These are phyloP conservation scores for Stylonectria norvegica DNA, from an alignment of 2,329 filamentous ascomycete genomes.

Conservation along the genomic window DNA sequence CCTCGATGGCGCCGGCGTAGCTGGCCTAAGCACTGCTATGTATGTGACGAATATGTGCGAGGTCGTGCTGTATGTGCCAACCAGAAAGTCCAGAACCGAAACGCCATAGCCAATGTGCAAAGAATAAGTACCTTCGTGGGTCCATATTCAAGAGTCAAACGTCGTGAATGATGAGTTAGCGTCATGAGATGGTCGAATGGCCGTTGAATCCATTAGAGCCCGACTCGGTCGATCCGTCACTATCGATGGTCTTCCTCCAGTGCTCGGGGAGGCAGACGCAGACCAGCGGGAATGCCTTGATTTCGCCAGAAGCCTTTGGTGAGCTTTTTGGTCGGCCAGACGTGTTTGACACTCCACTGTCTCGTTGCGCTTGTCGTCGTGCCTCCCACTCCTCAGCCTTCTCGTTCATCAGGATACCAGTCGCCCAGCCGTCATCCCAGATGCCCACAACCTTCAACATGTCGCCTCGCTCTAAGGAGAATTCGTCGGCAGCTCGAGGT, in stretches of 20 bases:
- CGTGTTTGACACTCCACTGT: conserved; percentile 88
- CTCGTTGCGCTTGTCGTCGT: conserved; percentile 72
- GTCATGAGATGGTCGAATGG: conserved; percentile 27
- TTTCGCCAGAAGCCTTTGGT: conserved; percentile 67
- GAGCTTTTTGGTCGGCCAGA: conserved; percentile 61
- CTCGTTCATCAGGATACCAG: conserved; percentile 78
- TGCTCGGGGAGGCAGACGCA: conserved; percentile 94
- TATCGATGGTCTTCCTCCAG: conserved; percentile 95
- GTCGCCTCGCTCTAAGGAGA: conserved; percentile 87
- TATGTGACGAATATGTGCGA: conserved; percentile 11
- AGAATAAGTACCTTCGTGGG: conserved; percentile 16
- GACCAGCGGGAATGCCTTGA: conserved; percentile 96
- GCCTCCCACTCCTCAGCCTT: conserved; percentile 86
- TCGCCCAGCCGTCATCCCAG: conserved; percentile 99
- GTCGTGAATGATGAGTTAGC: conserved; percentile 18
- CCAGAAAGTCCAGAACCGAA: conserved; percentile 25
- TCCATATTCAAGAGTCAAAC: conserved; percentile 27
- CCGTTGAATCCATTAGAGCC: conserved; percentile 43
- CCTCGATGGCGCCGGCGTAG: conserved; percentile 1
- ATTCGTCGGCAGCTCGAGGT: conserved; percentile 89
- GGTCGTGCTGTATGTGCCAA: conserved; percentile 15
- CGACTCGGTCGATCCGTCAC: conserved; percentile 69
- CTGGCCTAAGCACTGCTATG: conserved; percentile 7
- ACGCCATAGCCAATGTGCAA: conserved; percentile 39
- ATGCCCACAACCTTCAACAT: conserved; percentile 98